These are phyloP conservation scores for Tulasnella sp. DNA, from an alignment of 768 basidiomycete species.

Conservation along the genomic window DNA sequence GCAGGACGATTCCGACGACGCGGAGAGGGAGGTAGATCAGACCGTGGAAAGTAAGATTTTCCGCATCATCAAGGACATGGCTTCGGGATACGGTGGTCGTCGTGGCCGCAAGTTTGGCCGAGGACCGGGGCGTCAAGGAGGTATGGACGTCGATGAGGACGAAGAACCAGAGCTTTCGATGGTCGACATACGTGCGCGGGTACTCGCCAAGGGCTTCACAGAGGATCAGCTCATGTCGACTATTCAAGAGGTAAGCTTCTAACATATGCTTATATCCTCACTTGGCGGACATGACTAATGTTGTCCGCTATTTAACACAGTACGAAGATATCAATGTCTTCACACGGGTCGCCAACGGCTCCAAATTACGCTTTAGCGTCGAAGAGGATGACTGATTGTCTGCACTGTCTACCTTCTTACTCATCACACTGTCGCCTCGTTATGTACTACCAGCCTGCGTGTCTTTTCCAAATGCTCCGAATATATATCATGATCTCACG, in stretches of 20 bases:
- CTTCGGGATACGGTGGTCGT: conserved; percentile 23
- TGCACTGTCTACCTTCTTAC: no score
- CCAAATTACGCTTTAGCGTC: conserved; percentile 59
- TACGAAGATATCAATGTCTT: conserved; percentile 80
- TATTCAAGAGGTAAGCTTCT: conserved; percentile 49
- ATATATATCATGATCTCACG: no score
- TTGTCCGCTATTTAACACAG: conserved; percentile 33
- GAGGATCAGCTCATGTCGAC: conserved; percentile 85
- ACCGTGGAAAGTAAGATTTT: conserved; percentile 78
- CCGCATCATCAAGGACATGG: conserved; percentile 85
- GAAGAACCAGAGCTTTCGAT: conserved; percentile 61
- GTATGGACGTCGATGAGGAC: conserved; percentile 60
- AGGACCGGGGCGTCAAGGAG: conserved; percentile 60
- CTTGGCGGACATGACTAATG: conserved; percentile 17
- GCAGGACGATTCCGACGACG: conserved; percentile 63
- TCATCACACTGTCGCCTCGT: no score
- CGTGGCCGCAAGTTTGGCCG: conserved; percentile 41
- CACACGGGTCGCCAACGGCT: conserved; percentile 71
- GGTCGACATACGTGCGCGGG: conserved; percentile 78
- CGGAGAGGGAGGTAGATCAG: conserved; percentile 53
- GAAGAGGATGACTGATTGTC: conserved; percentile 11
- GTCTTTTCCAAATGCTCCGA: no score
- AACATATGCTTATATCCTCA: conserved; percentile 12
- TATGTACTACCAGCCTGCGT: no score
- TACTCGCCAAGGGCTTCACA: conserved; percentile 79